These are phyloP conservation scores for Mortierella alpina DNA, from an alignment of 192 early-diverging fungal genomes.

Conservation along the genomic window DNA sequence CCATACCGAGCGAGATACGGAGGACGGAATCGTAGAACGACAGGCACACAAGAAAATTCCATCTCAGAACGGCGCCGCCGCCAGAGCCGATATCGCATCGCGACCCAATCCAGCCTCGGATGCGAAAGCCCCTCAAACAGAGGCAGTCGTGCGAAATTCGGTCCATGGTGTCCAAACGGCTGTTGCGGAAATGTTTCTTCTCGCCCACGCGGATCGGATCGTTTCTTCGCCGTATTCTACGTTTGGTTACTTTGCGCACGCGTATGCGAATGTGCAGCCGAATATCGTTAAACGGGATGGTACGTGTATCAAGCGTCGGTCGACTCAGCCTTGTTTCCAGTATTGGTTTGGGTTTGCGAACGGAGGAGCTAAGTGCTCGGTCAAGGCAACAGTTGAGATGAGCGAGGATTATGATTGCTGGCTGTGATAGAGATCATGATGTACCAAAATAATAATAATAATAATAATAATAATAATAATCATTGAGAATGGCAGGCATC, in stretches of 20 bases:
- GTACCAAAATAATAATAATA: too few relatives aligned
- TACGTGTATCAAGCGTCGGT: conserved; percentile 32
- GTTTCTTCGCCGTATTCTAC: conserved; percentile 50
- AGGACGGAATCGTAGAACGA: too few relatives aligned
- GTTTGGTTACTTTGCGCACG: conserved; percentile 48
- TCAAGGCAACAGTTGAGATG: conserved; percentile 44
- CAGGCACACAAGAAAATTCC: neutral
- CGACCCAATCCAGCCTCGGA: neutral
- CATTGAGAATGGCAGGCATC: too few relatives aligned
- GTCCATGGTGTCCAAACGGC: conserved; percentile 44
- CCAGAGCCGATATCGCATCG: neutral
- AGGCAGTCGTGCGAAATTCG: conserved; percentile 43
- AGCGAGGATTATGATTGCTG: conserved; percentile 54
- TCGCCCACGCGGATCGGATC: conserved; percentile 38
- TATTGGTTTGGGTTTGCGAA: conserved; percentile 55
- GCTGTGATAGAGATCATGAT: conserved; percentile 11
- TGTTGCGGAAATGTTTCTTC: conserved; percentile 45
- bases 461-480: too few relatives aligned
- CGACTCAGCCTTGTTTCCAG: conserved; percentile 50
- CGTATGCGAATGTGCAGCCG: conserved; percentile 39
- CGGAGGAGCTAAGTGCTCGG: conserved; percentile 25
- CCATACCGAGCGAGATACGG: neutral
- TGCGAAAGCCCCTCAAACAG: conserved; percentile 4
- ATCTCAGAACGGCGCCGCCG: neutral
- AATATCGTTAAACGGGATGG: conserved; percentile 51